phyloP scores from a whole-genome alignment of 257 asterid genomes.

The Solanum megistacrolobum region DNA sequence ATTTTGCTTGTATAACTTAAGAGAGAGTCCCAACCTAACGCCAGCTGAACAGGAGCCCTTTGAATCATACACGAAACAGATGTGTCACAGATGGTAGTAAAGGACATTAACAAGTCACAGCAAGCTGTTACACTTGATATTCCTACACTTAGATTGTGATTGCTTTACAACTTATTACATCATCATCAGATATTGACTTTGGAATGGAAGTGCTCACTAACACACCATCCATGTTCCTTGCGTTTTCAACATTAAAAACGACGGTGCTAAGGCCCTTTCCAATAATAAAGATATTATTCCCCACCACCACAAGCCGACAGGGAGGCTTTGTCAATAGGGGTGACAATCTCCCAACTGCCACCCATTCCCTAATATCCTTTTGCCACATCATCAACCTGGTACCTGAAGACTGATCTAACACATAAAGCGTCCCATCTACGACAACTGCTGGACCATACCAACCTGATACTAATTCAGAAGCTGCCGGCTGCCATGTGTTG shows the following conservation, averaged over 20 bases:
- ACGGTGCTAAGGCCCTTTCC: conserved; percentile 66
- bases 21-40: background rate
- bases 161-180: conserved; percentile 52
- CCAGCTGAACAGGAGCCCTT: background rate
- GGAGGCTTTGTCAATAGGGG: conserved; percentile 36
- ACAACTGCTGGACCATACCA: conserved; percentile 77
- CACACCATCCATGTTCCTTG: conserved; percentile 28
- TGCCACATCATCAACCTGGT: conserved; percentile 64
- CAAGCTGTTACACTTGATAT: background rate
- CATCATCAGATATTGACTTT: conserved; percentile 27
- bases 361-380: conserved; percentile 42
- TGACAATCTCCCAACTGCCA: conserved; percentile 43
- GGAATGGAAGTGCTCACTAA: conserved; percentile 35
- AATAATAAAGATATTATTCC: conserved; percentile 46
- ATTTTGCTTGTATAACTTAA: background rate
- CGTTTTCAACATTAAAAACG: conserved; percentile 40
- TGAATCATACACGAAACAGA: background rate
- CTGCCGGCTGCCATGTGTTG: conserved; percentile 46
- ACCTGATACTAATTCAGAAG: conserved; percentile 37
- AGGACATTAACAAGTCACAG: background rate
- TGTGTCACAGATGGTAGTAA: background rate
- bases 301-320: conserved; percentile 48
- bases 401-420: conserved; percentile 60
- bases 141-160: conserved; percentile 25
- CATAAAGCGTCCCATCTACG: conserved; percentile 37